Percentiles rank a stretch among this genome's conserved stretches.
phyloP scores from a whole-genome alignment of 192 early-diverging fungal genomes.

The Spinellus fusiger region DNA sequence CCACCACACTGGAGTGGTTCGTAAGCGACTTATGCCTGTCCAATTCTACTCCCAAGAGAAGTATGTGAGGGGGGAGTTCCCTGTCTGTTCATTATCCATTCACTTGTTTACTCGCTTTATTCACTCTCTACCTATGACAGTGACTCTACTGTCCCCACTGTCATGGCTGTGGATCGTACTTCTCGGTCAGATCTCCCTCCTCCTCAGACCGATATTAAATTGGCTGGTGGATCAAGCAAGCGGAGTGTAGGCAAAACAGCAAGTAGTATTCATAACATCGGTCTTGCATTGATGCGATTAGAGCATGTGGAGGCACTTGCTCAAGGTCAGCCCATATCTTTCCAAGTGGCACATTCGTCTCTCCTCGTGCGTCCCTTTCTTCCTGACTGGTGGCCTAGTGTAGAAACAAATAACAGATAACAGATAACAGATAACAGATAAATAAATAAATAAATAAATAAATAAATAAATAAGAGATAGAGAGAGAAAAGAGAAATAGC shows the following conservation, averaged over 20 bases:
- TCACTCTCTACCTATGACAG: constrained; percentile 19
- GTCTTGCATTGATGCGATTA: constrained; percentile 80
- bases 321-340: background rate
- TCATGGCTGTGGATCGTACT: too few species aligned
- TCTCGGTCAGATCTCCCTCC: too few species aligned
- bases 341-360: background rate
- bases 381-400: constrained; percentile 21
- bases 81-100: constrained; percentile 16
- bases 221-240: constrained; percentile 30
- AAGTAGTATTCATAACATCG: constrained; percentile 68
- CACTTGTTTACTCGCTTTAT: constrained; percentile 1
- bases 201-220: constrained; percentile 31
- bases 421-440: background rate
- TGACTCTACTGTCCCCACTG: constrained; percentile 1
- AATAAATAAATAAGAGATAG: too few species aligned
- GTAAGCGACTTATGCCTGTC: constrained; percentile 87
- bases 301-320: constrained; percentile 52
- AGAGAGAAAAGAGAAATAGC: too few species aligned
- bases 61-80: too few species aligned
- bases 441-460: background rate
- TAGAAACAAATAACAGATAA: background rate
- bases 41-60: too few species aligned
- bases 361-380: constrained; percentile 15
- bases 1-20: constrained; percentile 87
- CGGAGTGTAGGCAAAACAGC: constrained; percentile 61